Conservation (phyloP, 768 basidiomycete species). For the Mycena haematopus region DNA sequence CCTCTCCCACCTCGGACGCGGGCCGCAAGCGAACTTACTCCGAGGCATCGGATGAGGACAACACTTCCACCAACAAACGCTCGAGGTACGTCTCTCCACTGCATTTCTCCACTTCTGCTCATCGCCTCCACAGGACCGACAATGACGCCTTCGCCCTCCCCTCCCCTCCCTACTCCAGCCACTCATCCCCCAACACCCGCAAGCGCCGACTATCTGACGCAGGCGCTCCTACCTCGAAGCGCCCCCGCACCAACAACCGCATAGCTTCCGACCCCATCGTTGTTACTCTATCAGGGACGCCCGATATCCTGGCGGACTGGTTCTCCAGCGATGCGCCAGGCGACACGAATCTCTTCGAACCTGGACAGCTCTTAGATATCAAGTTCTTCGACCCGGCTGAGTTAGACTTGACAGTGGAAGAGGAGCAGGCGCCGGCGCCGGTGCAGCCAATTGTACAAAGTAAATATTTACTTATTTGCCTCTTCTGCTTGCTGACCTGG, state of each 20-base stretch:
- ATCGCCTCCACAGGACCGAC: conserved; percentile 4
- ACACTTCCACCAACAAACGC: conserved; percentile 7
- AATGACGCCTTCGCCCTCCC: not conserved
- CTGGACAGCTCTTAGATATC: conserved; percentile 38
- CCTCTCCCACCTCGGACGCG: conserved; percentile 24
- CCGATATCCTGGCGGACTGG: conserved; percentile 42
- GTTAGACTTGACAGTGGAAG: conserved; percentile 13
- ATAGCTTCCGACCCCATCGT: conserved; percentile 40
- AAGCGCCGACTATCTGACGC: conserved; percentile 48
- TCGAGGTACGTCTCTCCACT: conserved; percentile 7
- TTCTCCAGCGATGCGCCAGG: conserved; percentile 37
- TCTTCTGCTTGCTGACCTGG: not conserved
- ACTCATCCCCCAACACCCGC: conserved; percentile 30
- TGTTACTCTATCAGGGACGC: conserved; percentile 26
- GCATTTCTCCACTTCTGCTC: not conserved
- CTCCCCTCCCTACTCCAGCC: conserved; percentile 17
- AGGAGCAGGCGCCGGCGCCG: not conserved
- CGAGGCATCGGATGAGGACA: conserved; percentile 7
- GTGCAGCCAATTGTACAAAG: conserved; percentile 7
- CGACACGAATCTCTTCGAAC: conserved; percentile 33
- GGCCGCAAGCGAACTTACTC: conserved; percentile 19
- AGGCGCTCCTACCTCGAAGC: conserved; percentile 35
- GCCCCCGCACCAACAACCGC: conserved; percentile 33
- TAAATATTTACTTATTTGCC: not conserved
- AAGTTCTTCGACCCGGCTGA: conserved; percentile 38